A percentile compares a stretch with the other conserved stretches of the same genome.
These are phyloP conservation scores for Venturia asperata DNA, from an alignment of 2,329 filamentous ascomycete genomes.

Conservation along the genomic window DNA sequence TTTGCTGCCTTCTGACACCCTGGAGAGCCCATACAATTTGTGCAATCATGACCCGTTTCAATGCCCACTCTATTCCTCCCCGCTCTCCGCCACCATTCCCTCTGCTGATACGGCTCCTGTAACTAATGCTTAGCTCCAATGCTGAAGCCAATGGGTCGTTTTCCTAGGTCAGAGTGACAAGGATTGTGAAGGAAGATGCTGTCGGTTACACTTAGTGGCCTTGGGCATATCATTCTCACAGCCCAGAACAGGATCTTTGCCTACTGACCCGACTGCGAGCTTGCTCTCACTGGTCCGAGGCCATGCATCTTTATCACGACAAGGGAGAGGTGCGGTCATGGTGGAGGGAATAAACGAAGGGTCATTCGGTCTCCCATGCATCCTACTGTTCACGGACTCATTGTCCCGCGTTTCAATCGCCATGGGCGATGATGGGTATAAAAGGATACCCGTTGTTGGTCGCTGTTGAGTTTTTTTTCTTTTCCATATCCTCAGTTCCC, in stretches of 20 bases:
- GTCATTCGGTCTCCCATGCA: constrained; percentile 30
- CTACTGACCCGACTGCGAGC: background rate
- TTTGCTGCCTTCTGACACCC: background rate
- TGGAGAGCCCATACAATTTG: background rate
- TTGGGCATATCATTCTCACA: background rate
- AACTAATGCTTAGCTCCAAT: constrained; percentile 2
- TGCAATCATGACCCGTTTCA: constrained; percentile 11
- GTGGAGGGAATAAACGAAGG: constrained; percentile 29
- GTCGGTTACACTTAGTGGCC: constrained; percentile 13
- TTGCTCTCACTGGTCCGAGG: constrained; percentile 19
- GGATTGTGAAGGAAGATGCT: constrained; percentile 12
- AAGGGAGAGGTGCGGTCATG: constrained; percentile 31
- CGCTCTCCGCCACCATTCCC: constrained; percentile 12
- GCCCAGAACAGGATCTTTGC: constrained; percentile 4
- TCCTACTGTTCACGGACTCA: constrained; percentile 17
- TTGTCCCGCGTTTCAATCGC: background rate
- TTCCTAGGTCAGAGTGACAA: constrained; percentile 14
- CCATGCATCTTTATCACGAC: constrained; percentile 36
- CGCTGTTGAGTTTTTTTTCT: constrained; percentile 18
- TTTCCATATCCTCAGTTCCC: constrained; percentile 12
- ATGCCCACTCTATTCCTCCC: constrained; percentile 13
- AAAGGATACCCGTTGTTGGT: constrained; percentile 15
- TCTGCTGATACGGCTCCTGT: constrained; percentile 11
- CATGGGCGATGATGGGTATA: constrained; percentile 18
- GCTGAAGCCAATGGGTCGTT: constrained; percentile 15